Base-by-base conservation (phyloP, 257 asterid genomes). In the Scutellaria barbata region DNA sequence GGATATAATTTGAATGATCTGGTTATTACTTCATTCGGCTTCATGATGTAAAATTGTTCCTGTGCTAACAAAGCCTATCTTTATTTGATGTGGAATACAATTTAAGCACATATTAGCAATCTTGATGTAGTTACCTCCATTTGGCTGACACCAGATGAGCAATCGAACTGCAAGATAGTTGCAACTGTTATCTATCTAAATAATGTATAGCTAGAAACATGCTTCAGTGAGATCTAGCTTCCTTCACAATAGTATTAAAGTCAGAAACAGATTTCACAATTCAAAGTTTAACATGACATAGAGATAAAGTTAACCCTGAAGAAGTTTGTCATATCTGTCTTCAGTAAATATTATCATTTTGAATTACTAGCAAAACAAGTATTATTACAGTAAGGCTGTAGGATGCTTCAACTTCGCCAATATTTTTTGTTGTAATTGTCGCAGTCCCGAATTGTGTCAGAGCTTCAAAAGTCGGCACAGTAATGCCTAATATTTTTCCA, bases 321-420 rank as follows among this genome's bases (percentile, higher is more conserved):
- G 45, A 41, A 8, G 10, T 61, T 11, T 41, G 14, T 50, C 5
- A 12, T 52, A 8, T 1, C 10, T 17, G 5, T 10, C 46, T 43
- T 30, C 33, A 46, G 52, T 30, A 53, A 25, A 40, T 25, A 33
- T 42, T 18, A 18, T 30, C 53, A 14, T 59, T 22, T 5, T 68
- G 18, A 64, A 55, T 20, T 47, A 46, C n/a, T 35, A 37, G 13
- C 17, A 5, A 52, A 58, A 55, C 72, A 51, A 72, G 33, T 14
- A 45, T 50, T 74, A 76, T 61, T 84, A 95, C 99, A 65, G 99
- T 92, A 52, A 95, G 92, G 85, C 98, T 95, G 77, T 95, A 95
- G 57, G 99, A 95, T n/a, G 99, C 98, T 87, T 95, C 99, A 47
- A 95, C 82, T 75, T 88, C 91, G 33, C 99, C 98, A 64, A 87